phyloP scores from a whole-genome alignment of 768 basidiomycete genomes.

The Botryobasidium botryosum region DNA sequence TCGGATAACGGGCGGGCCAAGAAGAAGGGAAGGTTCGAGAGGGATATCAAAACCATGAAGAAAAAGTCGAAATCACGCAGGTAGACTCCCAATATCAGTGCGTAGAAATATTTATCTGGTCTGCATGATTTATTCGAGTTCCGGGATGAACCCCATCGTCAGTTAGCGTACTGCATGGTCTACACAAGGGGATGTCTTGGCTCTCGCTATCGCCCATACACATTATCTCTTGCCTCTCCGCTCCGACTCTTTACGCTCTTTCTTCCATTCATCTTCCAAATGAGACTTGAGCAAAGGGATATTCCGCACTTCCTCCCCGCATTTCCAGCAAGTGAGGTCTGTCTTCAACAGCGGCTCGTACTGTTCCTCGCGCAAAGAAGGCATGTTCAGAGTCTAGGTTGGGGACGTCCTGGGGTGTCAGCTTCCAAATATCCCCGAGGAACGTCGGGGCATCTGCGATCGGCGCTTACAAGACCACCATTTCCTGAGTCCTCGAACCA shows the following conservation, averaged over 20 bases:
- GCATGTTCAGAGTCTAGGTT: not conserved
- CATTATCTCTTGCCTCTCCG: too few relatives aligned
- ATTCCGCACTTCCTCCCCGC: constrained; percentile 42
- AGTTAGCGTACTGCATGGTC: too few relatives aligned
- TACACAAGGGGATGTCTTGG: too few relatives aligned
- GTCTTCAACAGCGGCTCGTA: constrained; percentile 57
- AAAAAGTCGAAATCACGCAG: constrained; percentile 3
- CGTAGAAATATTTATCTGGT: not conserved
- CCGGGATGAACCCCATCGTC: too few relatives aligned
- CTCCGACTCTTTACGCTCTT: too few relatives aligned
- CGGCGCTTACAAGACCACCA: not conserved
- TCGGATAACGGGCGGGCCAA: constrained; percentile 5
- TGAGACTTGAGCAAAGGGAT: constrained; percentile 64
- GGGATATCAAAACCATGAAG: constrained; percentile 13
- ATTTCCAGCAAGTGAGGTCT: constrained; percentile 51
- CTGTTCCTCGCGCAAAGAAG: constrained; percentile 18
- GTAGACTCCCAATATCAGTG: not conserved
- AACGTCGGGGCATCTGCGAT: too few relatives aligned
- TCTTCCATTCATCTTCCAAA: constrained; percentile 55
- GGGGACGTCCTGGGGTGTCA: not conserved
- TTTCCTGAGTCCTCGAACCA: constrained; percentile 42
- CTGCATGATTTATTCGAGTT: too few relatives aligned
- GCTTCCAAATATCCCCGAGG: too few relatives aligned
- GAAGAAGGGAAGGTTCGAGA: constrained; percentile 17
- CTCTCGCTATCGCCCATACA: too few relatives aligned